Percentiles rank a stretch among this genome's conserved stretches.
Conservation (phyloP, 2,329 filamentous ascomycete genomes). For the Colletotrichum eleusines region DNA sequence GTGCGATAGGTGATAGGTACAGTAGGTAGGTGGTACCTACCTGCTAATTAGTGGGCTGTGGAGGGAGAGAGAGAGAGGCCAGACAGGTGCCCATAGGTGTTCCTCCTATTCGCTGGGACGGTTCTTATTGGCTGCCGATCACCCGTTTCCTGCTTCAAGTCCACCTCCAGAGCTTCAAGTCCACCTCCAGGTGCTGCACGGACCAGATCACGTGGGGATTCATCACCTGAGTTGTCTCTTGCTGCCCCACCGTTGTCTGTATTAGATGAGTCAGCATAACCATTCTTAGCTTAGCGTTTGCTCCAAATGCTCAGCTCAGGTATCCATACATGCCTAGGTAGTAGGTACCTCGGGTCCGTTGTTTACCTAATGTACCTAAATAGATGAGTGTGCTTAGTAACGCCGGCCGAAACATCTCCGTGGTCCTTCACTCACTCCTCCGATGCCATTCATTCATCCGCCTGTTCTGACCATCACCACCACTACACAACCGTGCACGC, state of each 20-base stretch:
- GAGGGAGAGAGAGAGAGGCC: too few relatives aligned
- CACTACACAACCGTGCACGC: slow-evolving; percentile 5
- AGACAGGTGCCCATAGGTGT: slow-evolving; percentile 13
- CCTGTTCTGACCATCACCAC: background rate
- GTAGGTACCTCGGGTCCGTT: too few relatives aligned
- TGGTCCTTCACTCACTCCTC: too few relatives aligned
- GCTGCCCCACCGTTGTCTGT: background rate
- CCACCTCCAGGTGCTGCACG: slow-evolving; percentile 15
- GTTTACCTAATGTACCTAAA: too few relatives aligned
- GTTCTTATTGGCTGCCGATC: slow-evolving; percentile 15
- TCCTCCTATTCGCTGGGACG: background rate
- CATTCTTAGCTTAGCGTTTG: background rate
- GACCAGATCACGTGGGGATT: slow-evolving; percentile 36
- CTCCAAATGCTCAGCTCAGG: too few relatives aligned
- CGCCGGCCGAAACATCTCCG: background rate
- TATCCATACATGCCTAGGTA: too few relatives aligned
- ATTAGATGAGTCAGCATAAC: background rate
- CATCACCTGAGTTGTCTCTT: background rate
- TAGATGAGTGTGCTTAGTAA: background rate
- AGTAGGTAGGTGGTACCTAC: too few relatives aligned
- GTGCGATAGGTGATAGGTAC: background rate
- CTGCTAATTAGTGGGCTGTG: too few relatives aligned
- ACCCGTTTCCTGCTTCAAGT: background rate
- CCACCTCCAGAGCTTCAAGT: background rate
- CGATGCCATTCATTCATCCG: background rate